Percentiles rank a stretch among this genome's conserved stretches.
phyloP scores from a whole-genome alignment of 768 basidiomycete genomes.

The Zangia roseola region DNA sequence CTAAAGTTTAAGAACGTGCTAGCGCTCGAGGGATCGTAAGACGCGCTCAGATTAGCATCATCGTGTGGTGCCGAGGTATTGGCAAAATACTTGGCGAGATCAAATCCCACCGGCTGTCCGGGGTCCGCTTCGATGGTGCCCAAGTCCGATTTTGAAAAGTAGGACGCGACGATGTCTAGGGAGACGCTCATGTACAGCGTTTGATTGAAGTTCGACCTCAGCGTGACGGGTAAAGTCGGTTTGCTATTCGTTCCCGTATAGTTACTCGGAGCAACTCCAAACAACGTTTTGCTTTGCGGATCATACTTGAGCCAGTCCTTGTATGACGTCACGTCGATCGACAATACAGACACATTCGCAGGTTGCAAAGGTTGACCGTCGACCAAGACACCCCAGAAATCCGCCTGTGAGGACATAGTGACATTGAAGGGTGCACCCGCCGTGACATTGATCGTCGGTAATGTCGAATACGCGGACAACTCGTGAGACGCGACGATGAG shows the following conservation, averaged over 20 bases:
- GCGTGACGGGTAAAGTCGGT: conserved; percentile 52
- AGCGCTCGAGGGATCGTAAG: conserved; percentile 51
- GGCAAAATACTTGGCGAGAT: conserved; percentile 55
- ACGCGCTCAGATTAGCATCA: conserved; percentile 53
- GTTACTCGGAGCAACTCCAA: conserved; percentile 58
- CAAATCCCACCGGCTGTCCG: conserved; percentile 50
- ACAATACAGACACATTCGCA: conserved; percentile 53
- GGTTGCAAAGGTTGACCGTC: conserved; percentile 60
- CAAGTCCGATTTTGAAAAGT: conserved; percentile 59
- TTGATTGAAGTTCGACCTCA: conserved; percentile 69
- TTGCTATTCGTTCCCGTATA: conserved; percentile 34
- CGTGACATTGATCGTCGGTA: conserved; percentile 74
- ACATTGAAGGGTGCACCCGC: conserved; percentile 52
- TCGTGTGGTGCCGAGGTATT: conserved; percentile 39
- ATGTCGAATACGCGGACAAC: conserved; percentile 46
- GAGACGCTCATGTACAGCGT: conserved; percentile 60
- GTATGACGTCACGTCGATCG: conserved; percentile 58
- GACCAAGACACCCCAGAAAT: conserved; percentile 63
- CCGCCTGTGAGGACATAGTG: conserved; percentile 49
- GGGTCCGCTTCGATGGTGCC: conserved; percentile 55
- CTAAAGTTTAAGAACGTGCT: conserved; percentile 56
- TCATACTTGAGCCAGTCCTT: conserved; percentile 64
- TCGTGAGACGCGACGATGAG: conserved; percentile 70
- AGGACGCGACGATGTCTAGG: conserved; percentile 68
- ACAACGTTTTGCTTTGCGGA: conserved; percentile 49